Conservation (phyloP, 2,329 filamentous ascomycete genomes). For the Aureobasidium sp. region DNA sequence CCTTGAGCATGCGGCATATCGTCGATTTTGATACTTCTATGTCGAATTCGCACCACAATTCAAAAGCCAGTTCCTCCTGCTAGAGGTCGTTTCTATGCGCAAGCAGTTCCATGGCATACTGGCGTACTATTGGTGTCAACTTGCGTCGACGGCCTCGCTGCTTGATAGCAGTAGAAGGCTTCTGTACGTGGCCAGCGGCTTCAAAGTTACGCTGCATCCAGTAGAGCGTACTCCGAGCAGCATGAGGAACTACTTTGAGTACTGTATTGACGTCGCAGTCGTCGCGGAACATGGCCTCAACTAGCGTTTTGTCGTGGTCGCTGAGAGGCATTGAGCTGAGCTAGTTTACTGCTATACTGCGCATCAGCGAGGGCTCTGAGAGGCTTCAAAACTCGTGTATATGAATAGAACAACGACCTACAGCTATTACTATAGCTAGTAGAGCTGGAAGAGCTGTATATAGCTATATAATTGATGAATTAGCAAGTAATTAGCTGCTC, state of each 20-base stretch:
- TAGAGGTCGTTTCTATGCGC: constrained; percentile 4
- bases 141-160: not conserved
- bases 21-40: not conserved
- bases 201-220: not conserved
- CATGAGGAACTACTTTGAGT: no score
- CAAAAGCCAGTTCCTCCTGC: not conserved
- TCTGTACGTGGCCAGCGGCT: not conserved
- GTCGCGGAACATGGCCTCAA: not conserved
- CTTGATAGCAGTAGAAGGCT: not conserved
- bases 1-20: not conserved
- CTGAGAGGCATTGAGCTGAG: no score
- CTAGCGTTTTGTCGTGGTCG: no score
- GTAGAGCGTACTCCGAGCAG: not conserved
- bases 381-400: no score
- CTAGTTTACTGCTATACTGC: no score
- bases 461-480: no score
- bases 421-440: no score
- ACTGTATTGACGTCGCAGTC: not conserved
- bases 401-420: no score
- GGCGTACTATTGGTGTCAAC: not conserved
- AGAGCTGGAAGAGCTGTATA: no score
- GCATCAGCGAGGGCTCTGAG: no score
- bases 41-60: not conserved
- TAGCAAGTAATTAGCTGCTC: no score
- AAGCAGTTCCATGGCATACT: not conserved